Evolutionary conservation across 2,329 filamentous ascomycete genomes (phyloP).

Genomic region (Akanthomyces muscarius): DNA sequence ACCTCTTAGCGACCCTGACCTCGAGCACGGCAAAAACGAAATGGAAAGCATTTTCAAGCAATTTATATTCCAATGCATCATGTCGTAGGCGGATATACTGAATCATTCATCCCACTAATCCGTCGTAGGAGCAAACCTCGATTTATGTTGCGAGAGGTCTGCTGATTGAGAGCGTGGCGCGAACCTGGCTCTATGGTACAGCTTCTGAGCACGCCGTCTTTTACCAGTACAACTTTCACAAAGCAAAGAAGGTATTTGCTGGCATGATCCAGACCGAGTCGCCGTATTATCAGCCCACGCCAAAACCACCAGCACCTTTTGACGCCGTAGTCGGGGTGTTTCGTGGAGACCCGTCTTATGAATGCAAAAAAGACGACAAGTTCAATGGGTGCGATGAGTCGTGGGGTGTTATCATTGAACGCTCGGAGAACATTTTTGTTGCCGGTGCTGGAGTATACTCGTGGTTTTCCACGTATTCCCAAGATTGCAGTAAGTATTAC

Average conservation of each 20-base stretch:
- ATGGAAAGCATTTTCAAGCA: too few species aligned
- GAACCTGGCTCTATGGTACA: not conserved
- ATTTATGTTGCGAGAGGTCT: not conserved
- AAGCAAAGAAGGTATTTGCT: conserved; percentile 50
- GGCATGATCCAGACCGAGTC: conserved; percentile 65
- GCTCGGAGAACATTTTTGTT: not conserved
- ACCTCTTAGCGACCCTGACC: conserved; percentile 1
- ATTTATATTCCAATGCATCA: too few species aligned
- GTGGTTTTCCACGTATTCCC: not conserved
- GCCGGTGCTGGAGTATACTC: not conserved
- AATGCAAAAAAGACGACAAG: not conserved
- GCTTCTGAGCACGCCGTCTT: conserved; percentile 46
- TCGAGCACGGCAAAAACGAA: not conserved
- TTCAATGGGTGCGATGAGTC: not conserved
- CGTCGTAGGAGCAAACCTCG: not conserved
- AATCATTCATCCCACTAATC: not conserved
- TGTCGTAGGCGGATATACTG: too few species aligned
- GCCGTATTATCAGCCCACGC: conserved; percentile 27
- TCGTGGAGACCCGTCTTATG: not conserved
- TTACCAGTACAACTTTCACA: conserved; percentile 46
- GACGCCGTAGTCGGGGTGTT: not conserved
- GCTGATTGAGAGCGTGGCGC: not conserved
- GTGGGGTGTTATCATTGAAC: not conserved
- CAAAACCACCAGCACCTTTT: conserved; percentile 23
- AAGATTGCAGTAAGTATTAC: not conserved